Conservation (phyloP, 345 rosid species). For the Gossypium rotundifolium region DNA sequence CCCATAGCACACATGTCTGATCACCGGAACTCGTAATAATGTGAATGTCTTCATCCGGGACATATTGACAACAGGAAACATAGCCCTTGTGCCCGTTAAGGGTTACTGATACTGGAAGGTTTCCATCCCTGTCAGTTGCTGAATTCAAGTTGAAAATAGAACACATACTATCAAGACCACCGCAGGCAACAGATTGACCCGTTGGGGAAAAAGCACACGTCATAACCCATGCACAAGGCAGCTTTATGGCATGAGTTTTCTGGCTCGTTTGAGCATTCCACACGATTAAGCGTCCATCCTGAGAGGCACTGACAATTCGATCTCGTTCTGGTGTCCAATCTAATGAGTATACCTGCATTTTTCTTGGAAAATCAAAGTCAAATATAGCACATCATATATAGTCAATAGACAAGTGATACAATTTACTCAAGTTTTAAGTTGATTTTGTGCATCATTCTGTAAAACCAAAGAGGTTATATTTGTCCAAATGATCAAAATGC, state of each 20-base stretch:
- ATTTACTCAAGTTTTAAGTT: neutral
- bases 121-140: slow-evolving; percentile 75
- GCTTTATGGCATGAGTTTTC: slow-evolving; percentile 91
- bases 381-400: neutral
- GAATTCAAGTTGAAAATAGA: slow-evolving; percentile 90
- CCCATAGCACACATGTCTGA: slow-evolving; percentile 92
- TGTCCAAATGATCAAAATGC: neutral
- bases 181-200: slow-evolving; percentile 93
- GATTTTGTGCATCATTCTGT: neutral
- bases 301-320: slow-evolving; percentile 90
- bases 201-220: slow-evolving; percentile 94
- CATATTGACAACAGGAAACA: slow-evolving; percentile 90
- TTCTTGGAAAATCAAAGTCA: slow-evolving; percentile 6
- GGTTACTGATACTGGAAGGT: slow-evolving; percentile 62
- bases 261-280: slow-evolving; percentile 98
- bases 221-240: slow-evolving; percentile 98
- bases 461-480: neutral
- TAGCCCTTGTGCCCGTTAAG: slow-evolving; percentile 92
- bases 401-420: neutral
- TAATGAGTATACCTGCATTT: slow-evolving; percentile 70
- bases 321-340: slow-evolving; percentile 90
- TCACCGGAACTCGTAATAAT: slow-evolving; percentile 89
- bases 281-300: slow-evolving; percentile 87
- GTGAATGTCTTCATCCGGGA: slow-evolving; percentile 82
- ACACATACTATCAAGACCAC: slow-evolving; percentile 92